Evolutionary conservation across 73 alveolate genomes (phyloP).

Genomic region (Paramecium sexaurelia): DNA sequence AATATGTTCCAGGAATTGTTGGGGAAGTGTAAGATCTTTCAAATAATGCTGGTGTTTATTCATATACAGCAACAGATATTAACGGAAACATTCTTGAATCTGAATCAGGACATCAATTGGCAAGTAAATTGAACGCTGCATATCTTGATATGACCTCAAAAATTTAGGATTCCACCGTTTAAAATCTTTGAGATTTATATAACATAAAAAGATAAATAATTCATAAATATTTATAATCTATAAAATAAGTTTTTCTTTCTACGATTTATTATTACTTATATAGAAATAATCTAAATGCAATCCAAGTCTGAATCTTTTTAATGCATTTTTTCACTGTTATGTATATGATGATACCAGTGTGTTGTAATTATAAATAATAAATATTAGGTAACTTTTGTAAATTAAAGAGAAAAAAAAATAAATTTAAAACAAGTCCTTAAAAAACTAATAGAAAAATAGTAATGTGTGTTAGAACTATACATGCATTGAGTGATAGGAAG

Average conservation of each 20-base stretch:
- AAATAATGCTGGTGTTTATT: slow-evolving; percentile 20
- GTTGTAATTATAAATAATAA: no score
- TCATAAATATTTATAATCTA: neutral
- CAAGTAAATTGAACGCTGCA: neutral
- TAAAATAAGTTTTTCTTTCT: neutral
- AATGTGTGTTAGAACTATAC: no score
- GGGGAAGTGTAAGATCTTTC: slow-evolving; percentile 41
- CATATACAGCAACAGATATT: neutral
- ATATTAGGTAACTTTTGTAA: no score
- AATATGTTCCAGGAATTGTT: neutral
- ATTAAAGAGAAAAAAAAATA: neutral
- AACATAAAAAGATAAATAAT: neutral
- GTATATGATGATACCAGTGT: neutral
- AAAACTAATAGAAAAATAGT: no score
- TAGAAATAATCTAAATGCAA: neutral
- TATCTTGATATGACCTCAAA: neutral
- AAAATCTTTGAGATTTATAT: neutral
- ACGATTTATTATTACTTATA: neutral
- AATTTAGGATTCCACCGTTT: neutral
- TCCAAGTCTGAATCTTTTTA: neutral
- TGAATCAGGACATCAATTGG: neutral
- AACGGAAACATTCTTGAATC: slow-evolving; percentile 7
- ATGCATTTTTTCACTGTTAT: neutral
- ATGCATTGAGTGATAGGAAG: no score
- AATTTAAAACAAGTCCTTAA: no score